Conservation (phyloP, 768 basidiomycete genomes). For the Boletus reticuloceps region DNA sequence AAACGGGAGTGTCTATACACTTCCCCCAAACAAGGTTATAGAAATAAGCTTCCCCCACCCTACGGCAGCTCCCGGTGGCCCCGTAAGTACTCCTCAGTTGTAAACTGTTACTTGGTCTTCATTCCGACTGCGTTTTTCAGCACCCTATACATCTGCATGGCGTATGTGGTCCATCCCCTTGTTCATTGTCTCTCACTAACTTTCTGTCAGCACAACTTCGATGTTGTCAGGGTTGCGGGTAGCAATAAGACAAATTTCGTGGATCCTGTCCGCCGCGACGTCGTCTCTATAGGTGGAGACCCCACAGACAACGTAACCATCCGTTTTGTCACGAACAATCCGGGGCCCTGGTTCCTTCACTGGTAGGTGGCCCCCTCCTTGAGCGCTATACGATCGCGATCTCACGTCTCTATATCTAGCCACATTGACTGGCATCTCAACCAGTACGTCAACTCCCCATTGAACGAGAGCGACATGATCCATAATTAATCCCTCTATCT, state of each 20-base stretch:
- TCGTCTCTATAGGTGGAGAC: conserved; percentile 19
- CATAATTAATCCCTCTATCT: not conserved
- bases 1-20: conserved; percentile 42
- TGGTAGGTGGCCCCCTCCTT: not conserved
- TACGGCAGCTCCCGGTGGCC: conserved; percentile 22
- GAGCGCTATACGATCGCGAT: not conserved
- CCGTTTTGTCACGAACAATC: conserved; percentile 52
- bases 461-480: not conserved
- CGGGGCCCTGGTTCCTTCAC: conserved; percentile 6
- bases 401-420: not conserved
- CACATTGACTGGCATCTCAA: not conserved
- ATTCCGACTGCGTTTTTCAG: conserved; percentile 8
- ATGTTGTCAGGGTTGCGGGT: conserved; percentile 34
- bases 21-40: conserved; percentile 44
- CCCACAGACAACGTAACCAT: conserved; percentile 48
- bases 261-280: conserved; percentile 36
- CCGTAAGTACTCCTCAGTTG: conserved; percentile 16
- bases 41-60: conserved; percentile 44
- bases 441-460: not conserved
- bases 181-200: not conserved
- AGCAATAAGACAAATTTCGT: conserved; percentile 30
- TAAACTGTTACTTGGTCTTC: not conserved
- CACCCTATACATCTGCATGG: conserved; percentile 42
- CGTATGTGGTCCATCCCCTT: conserved; percentile 21
- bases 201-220: conserved; percentile 30